Evolutionary conservation across 129 eudicot genomes (phyloP).

Genomic region (Artemisia tridentata): DNA sequence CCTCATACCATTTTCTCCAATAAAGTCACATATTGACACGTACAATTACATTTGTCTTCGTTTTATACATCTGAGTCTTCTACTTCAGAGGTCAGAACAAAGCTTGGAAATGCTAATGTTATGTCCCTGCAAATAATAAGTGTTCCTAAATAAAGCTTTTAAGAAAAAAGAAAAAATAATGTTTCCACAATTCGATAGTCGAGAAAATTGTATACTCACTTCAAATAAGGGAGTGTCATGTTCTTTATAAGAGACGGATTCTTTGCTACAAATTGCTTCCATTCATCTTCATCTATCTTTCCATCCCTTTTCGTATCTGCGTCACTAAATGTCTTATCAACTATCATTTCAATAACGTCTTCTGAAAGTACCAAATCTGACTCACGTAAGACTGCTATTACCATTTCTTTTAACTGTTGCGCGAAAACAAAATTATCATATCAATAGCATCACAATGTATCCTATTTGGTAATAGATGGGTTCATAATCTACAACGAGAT

Average conservation of each 20-base stretch:
- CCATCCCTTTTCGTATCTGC: constrained; percentile 88
- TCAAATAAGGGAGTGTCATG: constrained; percentile 98
- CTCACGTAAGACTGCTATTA: constrained; percentile 79
- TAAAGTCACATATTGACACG: neutral
- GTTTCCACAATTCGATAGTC: neutral
- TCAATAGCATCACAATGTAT: no score
- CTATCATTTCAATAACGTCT: constrained; percentile 68
- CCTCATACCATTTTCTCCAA: constrained; percentile 1
- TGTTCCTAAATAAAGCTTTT: neutral
- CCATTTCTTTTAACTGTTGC: constrained; percentile 84
- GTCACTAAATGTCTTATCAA: constrained; percentile 74
- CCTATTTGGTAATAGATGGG: no score
- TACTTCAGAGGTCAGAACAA: constrained; percentile 64
- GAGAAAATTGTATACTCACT: constrained; percentile 47
- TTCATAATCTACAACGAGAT: no score
- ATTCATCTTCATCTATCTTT: constrained; percentile 79
- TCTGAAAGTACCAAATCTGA: constrained; percentile 80
- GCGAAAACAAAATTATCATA: neutral
- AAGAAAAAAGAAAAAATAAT: neutral
- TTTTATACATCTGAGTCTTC: constrained; percentile 57
- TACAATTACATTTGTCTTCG: neutral
- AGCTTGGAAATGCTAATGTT: constrained; percentile 88
- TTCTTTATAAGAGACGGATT: constrained; percentile 89
- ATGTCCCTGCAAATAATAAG: constrained; percentile 60
- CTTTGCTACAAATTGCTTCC: constrained; percentile 73